Base-by-base conservation (phyloP, 345 rosid genomes). In the Rubroshorea leprosula region DNA sequence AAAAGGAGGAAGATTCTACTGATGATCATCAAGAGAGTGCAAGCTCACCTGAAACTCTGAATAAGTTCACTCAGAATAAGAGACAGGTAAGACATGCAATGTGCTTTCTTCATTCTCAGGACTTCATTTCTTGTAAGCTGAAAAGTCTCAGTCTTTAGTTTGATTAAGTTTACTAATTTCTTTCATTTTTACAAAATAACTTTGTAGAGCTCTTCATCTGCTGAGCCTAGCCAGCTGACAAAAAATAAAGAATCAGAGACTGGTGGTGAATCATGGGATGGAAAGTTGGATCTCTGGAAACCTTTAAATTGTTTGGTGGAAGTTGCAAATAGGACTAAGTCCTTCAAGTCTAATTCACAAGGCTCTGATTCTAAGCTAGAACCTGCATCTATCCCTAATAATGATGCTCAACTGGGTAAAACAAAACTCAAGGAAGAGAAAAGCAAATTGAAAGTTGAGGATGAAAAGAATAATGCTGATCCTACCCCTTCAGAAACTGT, bases 281-380 rank as follows among this genome's bases (percentile, higher is more conserved):
- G 74, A 54, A 86, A 83, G 63, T 65, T 68, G 26, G 87, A 86
- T 71, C 65, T 74, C 17, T 83, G 89, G 89, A 86, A 83, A 22
- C 82, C 94, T 3, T 82, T 86, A 54, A 81, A 79, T 71, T 77
- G 85, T 76, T 87, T 83, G 51, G 85, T 83, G 67, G 94, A 86
- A 73, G 94, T 87, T 55, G 85, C 87, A 43, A 86, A 86, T 71
- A 79, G 83, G 64, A 80, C 86, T 66, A 83, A 83, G 71, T 76
- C 83, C 25, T 76, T 83, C 20, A 75, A 73, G 71, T 57, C 58
- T 47, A 74, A 69, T 73, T 73, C 73, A 47, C 87, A 72, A 45
- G 80, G 76, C 38, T 61, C 73, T 64, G 80, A 67, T 54, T 62
- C 75, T 55, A 73, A 65, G 56, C 69, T 72, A 59, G 82, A 75